phyloP scores from a whole-genome alignment of 2,329 filamentous ascomycete genomes.

The Talaromyces sp. region DNA sequence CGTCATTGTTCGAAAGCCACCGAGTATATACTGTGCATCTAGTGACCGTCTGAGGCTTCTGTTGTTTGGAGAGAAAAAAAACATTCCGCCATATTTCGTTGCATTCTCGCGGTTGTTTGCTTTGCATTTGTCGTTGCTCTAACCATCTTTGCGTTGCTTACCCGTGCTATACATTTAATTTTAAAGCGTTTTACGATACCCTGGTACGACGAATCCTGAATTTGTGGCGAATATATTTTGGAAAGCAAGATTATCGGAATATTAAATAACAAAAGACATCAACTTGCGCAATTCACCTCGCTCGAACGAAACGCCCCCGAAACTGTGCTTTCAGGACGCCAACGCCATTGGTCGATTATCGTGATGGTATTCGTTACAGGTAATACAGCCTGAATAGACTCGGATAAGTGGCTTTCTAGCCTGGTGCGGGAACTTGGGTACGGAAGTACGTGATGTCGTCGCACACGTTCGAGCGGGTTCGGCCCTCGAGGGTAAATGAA shows the following conservation, averaged over 20 bases:
- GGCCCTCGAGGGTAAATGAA: constrained; percentile 24
- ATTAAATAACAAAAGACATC: not conserved
- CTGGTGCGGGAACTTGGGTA: constrained; percentile 20
- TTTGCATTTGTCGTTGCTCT: not conserved
- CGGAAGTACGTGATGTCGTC: constrained; percentile 31
- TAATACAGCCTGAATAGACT: constrained; percentile 16
- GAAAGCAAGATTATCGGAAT: not conserved
- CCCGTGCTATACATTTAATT: not conserved
- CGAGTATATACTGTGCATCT: not conserved
- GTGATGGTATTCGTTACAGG: constrained; percentile 26
- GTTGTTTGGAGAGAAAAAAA: not conserved
- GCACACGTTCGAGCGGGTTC: constrained; percentile 26
- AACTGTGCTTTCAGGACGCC: not conserved
- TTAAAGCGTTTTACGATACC: not conserved
- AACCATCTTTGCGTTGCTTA: not conserved
- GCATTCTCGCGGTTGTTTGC: not conserved
- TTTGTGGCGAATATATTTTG: not conserved
- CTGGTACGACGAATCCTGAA: not conserved
- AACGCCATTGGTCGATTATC: constrained; percentile 11
- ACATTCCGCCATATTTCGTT: not conserved
- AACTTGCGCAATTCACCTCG: not conserved
- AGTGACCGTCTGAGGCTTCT: not conserved
- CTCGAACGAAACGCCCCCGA: not conserved
- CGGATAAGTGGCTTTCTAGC: constrained; percentile 21
- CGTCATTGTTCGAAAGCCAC: constrained; percentile 1